A percentile compares a stretch with the other conserved stretches of the same genome.
Conservation (phyloP, 306 rosid species). For the Prunus padus region DNA sequence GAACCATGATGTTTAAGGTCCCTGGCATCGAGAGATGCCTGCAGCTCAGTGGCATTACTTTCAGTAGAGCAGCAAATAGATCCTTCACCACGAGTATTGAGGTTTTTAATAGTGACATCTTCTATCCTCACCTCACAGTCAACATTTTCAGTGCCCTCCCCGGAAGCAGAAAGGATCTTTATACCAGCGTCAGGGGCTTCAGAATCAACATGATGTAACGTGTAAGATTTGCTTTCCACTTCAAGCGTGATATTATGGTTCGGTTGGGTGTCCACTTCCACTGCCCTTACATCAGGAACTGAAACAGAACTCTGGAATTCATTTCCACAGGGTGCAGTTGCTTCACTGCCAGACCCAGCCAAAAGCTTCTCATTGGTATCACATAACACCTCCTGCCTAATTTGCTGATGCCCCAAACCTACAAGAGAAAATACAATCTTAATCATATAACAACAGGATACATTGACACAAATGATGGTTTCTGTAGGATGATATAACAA, state of each 20-base stretch:
- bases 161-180: conserved; percentile 17
- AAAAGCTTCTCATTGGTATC: conserved; percentile 25
- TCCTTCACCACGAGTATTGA: conserved; percentile 26
- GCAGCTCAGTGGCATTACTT: conserved; percentile 21
- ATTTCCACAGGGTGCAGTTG: conserved; percentile 23
- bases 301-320: conserved; percentile 23
- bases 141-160: conserved; percentile 27
- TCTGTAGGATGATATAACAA: background rate
- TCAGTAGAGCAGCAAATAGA: conserved; percentile 24
- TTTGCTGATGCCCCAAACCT: conserved; percentile 35
- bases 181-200: conserved; percentile 17
- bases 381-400: conserved; percentile 20
- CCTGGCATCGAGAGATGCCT: conserved; percentile 12
- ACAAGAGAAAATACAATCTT: conserved; percentile 23
- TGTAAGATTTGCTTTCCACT: conserved; percentile 27
- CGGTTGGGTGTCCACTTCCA: conserved; percentile 27
- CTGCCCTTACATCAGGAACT: conserved; percentile 21
- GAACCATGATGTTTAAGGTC: conserved; percentile 14
- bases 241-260: conserved; percentile 18
- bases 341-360: conserved; percentile 31
- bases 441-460: background rate
- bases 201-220: conserved; percentile 11
- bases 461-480: conserved; percentile 16
- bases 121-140: conserved; percentile 27
- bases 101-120: conserved; percentile 9